These are phyloP conservation scores for Trichophaea hybrida DNA, from an alignment of 2,329 filamentous ascomycete species.

Conservation along the genomic window DNA sequence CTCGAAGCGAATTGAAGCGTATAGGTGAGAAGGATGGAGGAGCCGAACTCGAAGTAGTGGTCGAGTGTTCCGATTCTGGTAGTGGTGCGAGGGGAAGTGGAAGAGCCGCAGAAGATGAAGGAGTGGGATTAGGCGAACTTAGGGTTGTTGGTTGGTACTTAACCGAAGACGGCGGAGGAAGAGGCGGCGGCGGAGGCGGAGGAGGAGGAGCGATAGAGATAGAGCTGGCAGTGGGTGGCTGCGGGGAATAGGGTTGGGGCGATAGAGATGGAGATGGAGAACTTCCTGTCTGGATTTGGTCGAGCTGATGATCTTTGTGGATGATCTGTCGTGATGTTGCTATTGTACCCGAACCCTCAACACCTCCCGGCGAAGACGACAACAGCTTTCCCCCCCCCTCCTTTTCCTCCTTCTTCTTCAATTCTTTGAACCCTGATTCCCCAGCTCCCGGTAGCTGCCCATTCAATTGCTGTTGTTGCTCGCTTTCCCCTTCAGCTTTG, in stretches of 20 bases:
- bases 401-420: not conserved
- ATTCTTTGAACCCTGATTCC: not conserved
- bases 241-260: not conserved
- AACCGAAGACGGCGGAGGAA: not conserved
- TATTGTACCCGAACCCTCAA: not conserved
- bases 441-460: no score
- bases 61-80: not conserved
- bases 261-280: not conserved
- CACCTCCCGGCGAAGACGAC: not conserved
- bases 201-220: not conserved
- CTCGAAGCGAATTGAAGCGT: not conserved
- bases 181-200: not conserved
- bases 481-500: no score
- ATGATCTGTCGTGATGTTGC: constrained; percentile 1
- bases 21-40: not conserved
- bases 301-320: not conserved
- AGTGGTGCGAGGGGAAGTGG: not conserved
- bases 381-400: not conserved
- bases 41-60: not conserved
- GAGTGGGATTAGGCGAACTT: not conserved
- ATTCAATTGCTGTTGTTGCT: no score
- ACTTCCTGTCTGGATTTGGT: not conserved
- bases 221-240: not conserved
- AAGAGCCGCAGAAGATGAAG: not conserved
- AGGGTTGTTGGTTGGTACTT: not conserved